A percentile compares a stretch with the other conserved stretches of the same genome.
phyloP scores from a whole-genome alignment of 148 eudicot species.

The Talinum fruticosum region DNA sequence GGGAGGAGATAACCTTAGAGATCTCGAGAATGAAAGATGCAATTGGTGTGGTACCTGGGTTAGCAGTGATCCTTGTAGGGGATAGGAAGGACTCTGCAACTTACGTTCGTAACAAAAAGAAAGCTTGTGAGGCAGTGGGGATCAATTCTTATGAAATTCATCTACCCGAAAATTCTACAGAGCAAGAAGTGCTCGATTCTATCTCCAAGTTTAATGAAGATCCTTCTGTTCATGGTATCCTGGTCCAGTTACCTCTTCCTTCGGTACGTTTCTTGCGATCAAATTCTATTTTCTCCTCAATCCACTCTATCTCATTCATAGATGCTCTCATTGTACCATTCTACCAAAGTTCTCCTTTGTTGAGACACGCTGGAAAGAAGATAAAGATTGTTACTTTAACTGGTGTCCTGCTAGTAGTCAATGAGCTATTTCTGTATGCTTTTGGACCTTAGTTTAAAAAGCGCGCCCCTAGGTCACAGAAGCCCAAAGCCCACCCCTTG shows the following conservation, averaged over 20 bases:
- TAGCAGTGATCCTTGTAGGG: slow-evolving; percentile 91
- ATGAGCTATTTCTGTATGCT: too few species aligned
- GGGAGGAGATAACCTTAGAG: slow-evolving; percentile 72
- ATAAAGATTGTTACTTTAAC: too few species aligned
- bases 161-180: slow-evolving; percentile 64
- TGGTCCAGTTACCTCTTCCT: slow-evolving; percentile 90
- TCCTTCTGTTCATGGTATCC: slow-evolving; percentile 77
- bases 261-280: slow-evolving; percentile 49
- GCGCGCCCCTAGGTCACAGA: too few species aligned
- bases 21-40: slow-evolving; percentile 72
- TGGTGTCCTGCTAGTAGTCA: too few species aligned
- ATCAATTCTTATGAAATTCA: slow-evolving; percentile 75
- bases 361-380: too few species aligned
- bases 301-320: too few species aligned
- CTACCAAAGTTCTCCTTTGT: too few species aligned
- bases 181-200: slow-evolving; percentile 66
- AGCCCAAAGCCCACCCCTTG: too few species aligned
- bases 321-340: too few species aligned
- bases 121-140: slow-evolving; percentile 77
- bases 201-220: slow-evolving; percentile 75
- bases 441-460: too few species aligned
- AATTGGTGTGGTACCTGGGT: slow-evolving; percentile 77
- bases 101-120: slow-evolving; percentile 93
- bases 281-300: too few species aligned
- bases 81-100: slow-evolving; percentile 91